Percentiles rank a stretch among this genome's conserved stretches.
These are phyloP conservation scores for Buxus sempervirens DNA, from an alignment of 164 flowering plant species.

Conservation along the genomic window DNA sequence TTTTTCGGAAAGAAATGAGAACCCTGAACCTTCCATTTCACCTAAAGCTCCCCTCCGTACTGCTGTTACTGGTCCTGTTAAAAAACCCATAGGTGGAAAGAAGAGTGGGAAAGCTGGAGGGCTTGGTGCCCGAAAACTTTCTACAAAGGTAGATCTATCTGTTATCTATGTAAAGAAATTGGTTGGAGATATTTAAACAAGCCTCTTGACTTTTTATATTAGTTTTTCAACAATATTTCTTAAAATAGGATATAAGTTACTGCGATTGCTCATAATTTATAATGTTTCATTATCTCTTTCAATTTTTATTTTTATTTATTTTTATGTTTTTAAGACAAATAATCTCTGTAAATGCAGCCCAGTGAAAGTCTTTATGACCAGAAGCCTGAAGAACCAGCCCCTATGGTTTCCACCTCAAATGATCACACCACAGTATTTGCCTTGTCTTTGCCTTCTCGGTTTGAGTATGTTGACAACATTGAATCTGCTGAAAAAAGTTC, in stretches of 20 bases:
- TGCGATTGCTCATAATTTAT: too few species aligned
- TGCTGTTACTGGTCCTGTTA: constrained; percentile 33
- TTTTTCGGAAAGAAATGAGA: constrained; percentile 32
- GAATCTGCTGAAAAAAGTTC: constrained; percentile 50
- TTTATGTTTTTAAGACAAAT: too few species aligned
- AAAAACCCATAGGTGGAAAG: constrained; percentile 69
- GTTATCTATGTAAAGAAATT: background rate
- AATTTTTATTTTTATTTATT: background rate
- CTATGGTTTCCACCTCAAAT: constrained; percentile 44
- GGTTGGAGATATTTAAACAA: too few species aligned
- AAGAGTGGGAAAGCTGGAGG: constrained; percentile 57
- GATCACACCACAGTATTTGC: constrained; percentile 35
- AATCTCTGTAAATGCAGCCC: constrained; percentile 46
- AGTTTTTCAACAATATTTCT: too few species aligned
- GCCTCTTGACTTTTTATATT: too few species aligned
- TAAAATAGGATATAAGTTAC: too few species aligned
- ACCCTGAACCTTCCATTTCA: constrained; percentile 33
- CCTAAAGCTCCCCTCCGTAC: constrained; percentile 33
- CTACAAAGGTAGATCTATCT: constrained; percentile 44
- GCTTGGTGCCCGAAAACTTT: constrained; percentile 75
- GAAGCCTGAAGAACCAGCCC: constrained; percentile 86
- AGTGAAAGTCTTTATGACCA: constrained; percentile 93
- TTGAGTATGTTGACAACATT: constrained; percentile 75
- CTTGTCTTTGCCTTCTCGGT: constrained; percentile 66
- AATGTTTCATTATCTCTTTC: background rate